phyloP scores from a whole-genome alignment of 495 filamentous ascomycete genomes.

The Elaphomyces granulatus region DNA sequence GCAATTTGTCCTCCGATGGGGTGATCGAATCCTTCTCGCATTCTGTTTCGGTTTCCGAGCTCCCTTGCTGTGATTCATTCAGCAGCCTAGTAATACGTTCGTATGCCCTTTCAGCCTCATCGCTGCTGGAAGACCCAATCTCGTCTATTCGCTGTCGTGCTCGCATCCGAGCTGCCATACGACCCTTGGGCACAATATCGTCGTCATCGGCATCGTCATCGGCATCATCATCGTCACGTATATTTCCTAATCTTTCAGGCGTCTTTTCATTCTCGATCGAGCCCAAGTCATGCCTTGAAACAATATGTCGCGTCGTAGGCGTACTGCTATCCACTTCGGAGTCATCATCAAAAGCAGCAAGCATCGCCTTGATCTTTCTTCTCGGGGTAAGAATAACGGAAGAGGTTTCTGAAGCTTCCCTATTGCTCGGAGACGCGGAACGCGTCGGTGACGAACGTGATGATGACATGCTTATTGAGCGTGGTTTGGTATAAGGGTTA shows the following conservation, averaged over 20 bases:
- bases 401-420: constrained; percentile 16
- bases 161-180: constrained; percentile 57
- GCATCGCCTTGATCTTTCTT: constrained; percentile 53
- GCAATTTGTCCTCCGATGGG: constrained; percentile 22
- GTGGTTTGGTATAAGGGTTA: too few relatives aligned
- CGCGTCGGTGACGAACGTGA: too few relatives aligned
- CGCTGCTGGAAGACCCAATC: constrained; percentile 4
- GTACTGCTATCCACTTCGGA: constrained; percentile 36
- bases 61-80: constrained; percentile 9
- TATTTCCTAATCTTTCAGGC: too few relatives aligned
- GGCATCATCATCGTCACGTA: constrained; percentile 10
- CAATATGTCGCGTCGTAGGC: constrained; percentile 7
- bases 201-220: constrained; percentile 32
- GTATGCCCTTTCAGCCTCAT: constrained; percentile 22
- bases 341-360: constrained; percentile 47
- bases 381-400: constrained; percentile 44
- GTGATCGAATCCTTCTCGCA: constrained; percentile 7
- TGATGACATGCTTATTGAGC: too few relatives aligned
- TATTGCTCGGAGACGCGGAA: constrained; percentile 18
- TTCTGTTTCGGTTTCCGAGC: constrained; percentile 1
- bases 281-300: constrained; percentile 1
- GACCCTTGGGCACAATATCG: constrained; percentile 47
- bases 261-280: background rate
- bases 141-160: constrained; percentile 7
- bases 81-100: constrained; percentile 22